phyloP scores from a whole-genome alignment of 2,329 filamentous ascomycete species.

The Diaporthe citriasiana region DNA sequence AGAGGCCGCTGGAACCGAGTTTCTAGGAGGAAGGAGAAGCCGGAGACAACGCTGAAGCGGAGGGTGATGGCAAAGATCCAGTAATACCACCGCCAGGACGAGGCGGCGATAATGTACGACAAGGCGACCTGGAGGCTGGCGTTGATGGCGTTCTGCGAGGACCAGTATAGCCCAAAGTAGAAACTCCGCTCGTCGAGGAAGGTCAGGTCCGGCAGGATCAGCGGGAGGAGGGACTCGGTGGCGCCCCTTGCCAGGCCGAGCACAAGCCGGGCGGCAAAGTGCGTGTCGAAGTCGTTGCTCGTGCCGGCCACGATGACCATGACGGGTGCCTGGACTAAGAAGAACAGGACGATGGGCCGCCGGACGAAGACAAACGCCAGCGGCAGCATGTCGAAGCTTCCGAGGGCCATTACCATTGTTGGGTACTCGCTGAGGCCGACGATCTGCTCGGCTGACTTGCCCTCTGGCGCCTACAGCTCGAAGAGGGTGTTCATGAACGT shows the following conservation, averaged over 20 bases:
- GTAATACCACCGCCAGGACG: background rate
- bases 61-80: background rate
- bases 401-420: conserved; percentile 2
- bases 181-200: conserved; percentile 7
- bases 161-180: conserved; percentile 5
- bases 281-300: background rate
- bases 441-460: conserved; percentile 1
- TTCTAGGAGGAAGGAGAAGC: background rate
- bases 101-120: background rate
- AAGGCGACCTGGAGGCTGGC: background rate
- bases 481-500: conserved; percentile 18
- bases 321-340: background rate
- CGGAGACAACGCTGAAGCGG: background rate
- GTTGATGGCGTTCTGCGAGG: background rate
- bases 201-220: background rate
- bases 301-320: conserved; percentile 1
- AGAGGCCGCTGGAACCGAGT: conserved; percentile 25
- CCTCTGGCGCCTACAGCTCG: background rate
- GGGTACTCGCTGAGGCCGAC: conserved; percentile 13
- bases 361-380: background rate
- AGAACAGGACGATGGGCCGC: background rate
- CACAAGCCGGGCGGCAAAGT: background rate
- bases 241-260: conserved; percentile 1
- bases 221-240: conserved; percentile 3
- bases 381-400: conserved; percentile 4